These are phyloP conservation scores for Trichosanthes truncata DNA, from an alignment of 306 rosid genomes.

Conservation along the genomic window DNA sequence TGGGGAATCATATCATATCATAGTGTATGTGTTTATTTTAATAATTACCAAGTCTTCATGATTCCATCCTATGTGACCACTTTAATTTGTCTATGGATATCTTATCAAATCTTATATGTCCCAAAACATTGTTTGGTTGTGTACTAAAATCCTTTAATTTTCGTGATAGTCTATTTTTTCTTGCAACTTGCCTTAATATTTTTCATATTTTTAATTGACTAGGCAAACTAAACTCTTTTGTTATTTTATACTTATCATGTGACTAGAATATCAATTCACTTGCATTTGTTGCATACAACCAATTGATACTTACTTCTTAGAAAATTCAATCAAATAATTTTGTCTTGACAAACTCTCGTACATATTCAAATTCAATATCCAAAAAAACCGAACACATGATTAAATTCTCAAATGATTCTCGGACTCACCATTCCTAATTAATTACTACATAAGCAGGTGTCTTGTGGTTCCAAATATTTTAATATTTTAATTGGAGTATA, in stretches of 20 bases:
- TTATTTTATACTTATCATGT: background rate
- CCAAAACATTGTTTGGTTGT: background rate
- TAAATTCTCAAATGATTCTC: background rate
- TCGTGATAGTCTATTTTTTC: too few species aligned
- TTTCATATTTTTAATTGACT: background rate
- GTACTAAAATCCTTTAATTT: background rate
- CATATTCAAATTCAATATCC: background rate
- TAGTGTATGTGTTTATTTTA: background rate
- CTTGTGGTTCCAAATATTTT: background rate
- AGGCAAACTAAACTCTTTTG: background rate
- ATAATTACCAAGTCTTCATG: background rate
- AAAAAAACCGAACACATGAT: background rate
- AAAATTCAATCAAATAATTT: background rate
- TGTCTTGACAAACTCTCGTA: background rate
- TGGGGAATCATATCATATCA: background rate
- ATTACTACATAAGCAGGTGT: background rate
- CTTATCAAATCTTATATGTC: background rate
- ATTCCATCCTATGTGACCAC: constrained; percentile 9
- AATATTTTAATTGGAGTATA: background rate
- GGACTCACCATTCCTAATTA: background rate
- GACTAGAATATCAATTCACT: background rate
- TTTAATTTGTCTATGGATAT: background rate
- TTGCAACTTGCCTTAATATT: background rate
- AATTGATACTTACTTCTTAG: background rate
- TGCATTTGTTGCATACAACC: background rate